Percentiles rank a stretch among this genome's conserved stretches.
phyloP scores from a whole-genome alignment of 2,329 filamentous ascomycete genomes.

The Monosporascus sp. region DNA sequence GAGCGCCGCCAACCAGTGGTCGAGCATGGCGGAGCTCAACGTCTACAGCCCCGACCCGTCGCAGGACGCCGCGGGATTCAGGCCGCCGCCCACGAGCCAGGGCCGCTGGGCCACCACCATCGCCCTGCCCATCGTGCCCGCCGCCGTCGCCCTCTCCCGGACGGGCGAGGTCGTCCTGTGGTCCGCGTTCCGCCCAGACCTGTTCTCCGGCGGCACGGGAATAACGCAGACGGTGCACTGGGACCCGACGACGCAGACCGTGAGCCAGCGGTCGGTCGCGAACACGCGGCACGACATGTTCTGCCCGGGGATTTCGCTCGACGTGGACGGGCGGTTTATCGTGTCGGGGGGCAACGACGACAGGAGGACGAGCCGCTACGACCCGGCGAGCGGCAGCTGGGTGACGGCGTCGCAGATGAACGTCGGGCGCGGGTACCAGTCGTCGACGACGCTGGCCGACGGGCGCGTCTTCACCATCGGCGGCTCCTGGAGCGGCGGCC shows the following conservation, averaged over 20 bases:
- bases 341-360: conserved; percentile 49
- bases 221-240: conserved; percentile 14
- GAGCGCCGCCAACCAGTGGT: conserved; percentile 20
- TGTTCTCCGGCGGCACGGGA: conserved; percentile 11
- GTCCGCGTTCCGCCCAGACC: conserved; percentile 16
- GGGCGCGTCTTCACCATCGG: conserved; percentile 54
- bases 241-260: conserved; percentile 14
- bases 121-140: conserved; percentile 31
- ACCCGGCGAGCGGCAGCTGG: conserved; percentile 34
- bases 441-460: conserved; percentile 42
- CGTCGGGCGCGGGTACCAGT: conserved; percentile 47
- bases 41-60: conserved; percentile 20
- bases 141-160: conserved; percentile 22
- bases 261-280: conserved; percentile 26
- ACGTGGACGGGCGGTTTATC: conserved; percentile 42
- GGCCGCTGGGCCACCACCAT: conserved; percentile 30
- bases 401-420: conserved; percentile 35
- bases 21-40: conserved; percentile 27
- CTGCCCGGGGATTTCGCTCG: conserved; percentile 48
- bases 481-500: conserved; percentile 47
- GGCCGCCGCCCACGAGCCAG: conserved; percentile 12
- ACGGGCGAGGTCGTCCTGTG: conserved; percentile 21
- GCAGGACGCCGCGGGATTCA: conserved; percentile 8
- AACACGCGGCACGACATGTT: conserved; percentile 50
- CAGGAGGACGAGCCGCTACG: conserved; percentile 42